phyloP scores from a whole-genome alignment of 179 eudicot species.

The Silene vulgaris region DNA sequence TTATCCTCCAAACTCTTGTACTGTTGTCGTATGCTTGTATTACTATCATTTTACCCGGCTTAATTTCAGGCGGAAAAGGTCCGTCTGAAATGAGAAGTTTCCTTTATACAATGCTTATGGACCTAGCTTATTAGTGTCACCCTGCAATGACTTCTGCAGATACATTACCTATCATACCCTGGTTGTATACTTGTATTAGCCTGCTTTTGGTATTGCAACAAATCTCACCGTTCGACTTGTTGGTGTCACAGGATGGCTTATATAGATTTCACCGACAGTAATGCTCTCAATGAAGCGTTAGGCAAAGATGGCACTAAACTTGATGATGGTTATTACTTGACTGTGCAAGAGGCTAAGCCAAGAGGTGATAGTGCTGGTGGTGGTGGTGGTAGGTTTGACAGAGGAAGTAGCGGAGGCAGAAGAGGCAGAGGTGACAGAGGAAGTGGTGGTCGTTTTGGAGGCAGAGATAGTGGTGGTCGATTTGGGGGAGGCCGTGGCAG shows the following conservation, averaged over 20 bases:
- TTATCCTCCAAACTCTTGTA: background rate
- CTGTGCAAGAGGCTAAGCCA: constrained; percentile 59
- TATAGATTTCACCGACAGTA: constrained; percentile 43
- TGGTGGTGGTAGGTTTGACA: constrained; percentile 20
- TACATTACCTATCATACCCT: too few species aligned
- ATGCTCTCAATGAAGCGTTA: constrained; percentile 41
- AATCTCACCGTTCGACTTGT: background rate
- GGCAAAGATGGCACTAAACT: constrained; percentile 47
- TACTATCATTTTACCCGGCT: too few species aligned
- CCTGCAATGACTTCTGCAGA: background rate
- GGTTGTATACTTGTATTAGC: background rate
- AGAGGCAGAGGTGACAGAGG: background rate
- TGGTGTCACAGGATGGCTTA: constrained; percentile 48
- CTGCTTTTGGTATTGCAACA: background rate
- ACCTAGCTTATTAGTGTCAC: too few species aligned
- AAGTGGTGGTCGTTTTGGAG: background rate
- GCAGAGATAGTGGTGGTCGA: background rate
- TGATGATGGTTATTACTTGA: constrained; percentile 36
- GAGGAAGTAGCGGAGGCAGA: background rate
- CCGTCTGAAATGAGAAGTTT: too few species aligned
- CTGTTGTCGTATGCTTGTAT: background rate
- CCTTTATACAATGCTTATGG: too few species aligned
- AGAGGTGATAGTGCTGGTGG: constrained; percentile 31
- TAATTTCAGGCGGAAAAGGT: too few species aligned
- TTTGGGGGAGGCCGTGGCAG: background rate